Base-by-base conservation (phyloP, 305 asterid species). In the Fraxinus angustifolia region DNA sequence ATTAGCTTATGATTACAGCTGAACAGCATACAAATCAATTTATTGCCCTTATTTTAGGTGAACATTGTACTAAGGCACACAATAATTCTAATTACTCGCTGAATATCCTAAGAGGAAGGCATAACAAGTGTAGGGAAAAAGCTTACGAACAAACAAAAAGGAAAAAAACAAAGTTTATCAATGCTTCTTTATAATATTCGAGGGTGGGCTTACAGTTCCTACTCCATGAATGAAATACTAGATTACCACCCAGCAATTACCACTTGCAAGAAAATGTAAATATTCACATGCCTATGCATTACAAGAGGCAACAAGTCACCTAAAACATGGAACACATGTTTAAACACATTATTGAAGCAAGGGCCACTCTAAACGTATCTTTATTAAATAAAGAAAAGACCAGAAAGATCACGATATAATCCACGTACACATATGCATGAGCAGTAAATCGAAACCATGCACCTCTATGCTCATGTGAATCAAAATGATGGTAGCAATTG, bases 1-100 rank as follows among this genome's bases (percentile, higher is more conserved):
- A 79, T 82, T 56, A 83, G 73, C 73, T 42, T 35, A 53, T 48
- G 8, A 85, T 60, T 58, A 62, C 75, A 73, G 79, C 56, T 40
- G 73, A 77, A 58, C 35, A 72, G 65, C 1, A 23, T 34, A 23
- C 12, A 36, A 42, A 60, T 14, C 33, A 78, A 67, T 70, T 68
- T 14, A 68, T n/a, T 14, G 10, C 4, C 10, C 72, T 65, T 26
- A 65, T 62, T 70, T 70, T 31, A 67, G 8, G 35, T 35, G 34
- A 14, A 70, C 35, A 70, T 31, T 31, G 75, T 31, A 30, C 4
- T 70, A 70, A 14, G 40, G 75, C n/a, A 30, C 14, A 21, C 42
- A 31, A 70, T 70, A 31, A 31, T 4, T 38, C 75, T 31, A 31
- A 31, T 31, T 31, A 70, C 10, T 1, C 0, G 11, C 23, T 33